Conservation (phyloP, 768 basidiomycete species). For the Royoungia palumana region DNA sequence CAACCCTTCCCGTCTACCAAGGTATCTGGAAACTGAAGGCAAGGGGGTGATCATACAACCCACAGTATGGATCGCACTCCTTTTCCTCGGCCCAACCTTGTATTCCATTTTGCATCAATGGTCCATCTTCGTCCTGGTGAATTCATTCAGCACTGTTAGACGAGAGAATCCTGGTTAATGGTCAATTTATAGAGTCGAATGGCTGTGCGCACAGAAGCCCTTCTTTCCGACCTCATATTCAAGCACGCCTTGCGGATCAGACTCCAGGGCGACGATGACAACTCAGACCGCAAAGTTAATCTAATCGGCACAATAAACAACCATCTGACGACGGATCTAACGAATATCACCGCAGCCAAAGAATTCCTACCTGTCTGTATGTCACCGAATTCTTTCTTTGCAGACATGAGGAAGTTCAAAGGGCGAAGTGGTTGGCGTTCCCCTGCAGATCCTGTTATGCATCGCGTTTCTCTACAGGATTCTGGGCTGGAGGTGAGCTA, state of each 20-base stretch:
- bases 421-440: conserved; percentile 2
- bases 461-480: conserved; percentile 4
- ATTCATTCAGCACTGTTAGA: neutral
- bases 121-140: conserved; percentile 41
- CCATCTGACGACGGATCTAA: conserved; percentile 50
- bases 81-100: conserved; percentile 46
- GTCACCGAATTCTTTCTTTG: neutral
- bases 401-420: conserved; percentile 33
- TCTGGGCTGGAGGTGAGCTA: conserved; percentile 9
- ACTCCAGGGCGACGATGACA: neutral
- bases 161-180: no score
- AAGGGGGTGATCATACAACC: conserved; percentile 49
- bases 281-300: conserved; percentile 36
- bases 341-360: conserved; percentile 10
- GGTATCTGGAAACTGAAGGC: conserved; percentile 56
- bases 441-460: conserved; percentile 1
- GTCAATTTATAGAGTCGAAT: conserved; percentile 33
- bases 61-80: conserved; percentile 63
- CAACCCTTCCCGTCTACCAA: no score
- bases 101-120: conserved; percentile 46
- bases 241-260: conserved; percentile 60
- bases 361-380: conserved; percentile 9
- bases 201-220: conserved; percentile 47
- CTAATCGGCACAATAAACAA: conserved; percentile 78
- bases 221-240: conserved; percentile 52